These are phyloP conservation scores for Penicillium sp. DNA, from an alignment of 2,329 filamentous ascomycete species.

Conservation along the genomic window DNA sequence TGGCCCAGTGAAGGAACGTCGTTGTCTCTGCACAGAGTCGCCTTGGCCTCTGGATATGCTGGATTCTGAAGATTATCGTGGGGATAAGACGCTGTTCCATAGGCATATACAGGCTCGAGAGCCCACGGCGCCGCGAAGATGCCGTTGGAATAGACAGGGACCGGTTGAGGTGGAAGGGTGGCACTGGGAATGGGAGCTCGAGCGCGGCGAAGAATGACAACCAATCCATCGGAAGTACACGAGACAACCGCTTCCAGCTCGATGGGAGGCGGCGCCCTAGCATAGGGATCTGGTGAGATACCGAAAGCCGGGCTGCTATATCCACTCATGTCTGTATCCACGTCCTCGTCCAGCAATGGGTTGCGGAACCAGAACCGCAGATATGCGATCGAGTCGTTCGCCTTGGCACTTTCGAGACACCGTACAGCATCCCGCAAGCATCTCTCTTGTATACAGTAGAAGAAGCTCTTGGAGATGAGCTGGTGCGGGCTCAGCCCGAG, in stretches of 20 bases:
- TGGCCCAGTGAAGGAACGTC: not conserved
- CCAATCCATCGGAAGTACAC: slow-evolving; percentile 84
- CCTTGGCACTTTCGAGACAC: slow-evolving; percentile 82
- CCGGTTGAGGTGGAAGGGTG: slow-evolving; percentile 42
- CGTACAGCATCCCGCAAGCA: slow-evolving; percentile 76
- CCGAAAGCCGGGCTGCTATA: slow-evolving; percentile 5
- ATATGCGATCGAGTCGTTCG: slow-evolving; percentile 89
- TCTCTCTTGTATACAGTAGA: slow-evolving; percentile 75
- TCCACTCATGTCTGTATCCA: slow-evolving; percentile 4
- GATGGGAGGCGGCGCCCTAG: slow-evolving; percentile 42
- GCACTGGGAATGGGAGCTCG: slow-evolving; percentile 65
- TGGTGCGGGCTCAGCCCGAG: slow-evolving; percentile 71
- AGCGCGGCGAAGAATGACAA: slow-evolving; percentile 77
- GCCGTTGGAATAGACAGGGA: slow-evolving; percentile 60
- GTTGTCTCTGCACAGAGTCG: slow-evolving; percentile 25
- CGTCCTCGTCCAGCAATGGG: slow-evolving; percentile 60
- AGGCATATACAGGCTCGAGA: slow-evolving; percentile 61
- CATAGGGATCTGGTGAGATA: not conserved
- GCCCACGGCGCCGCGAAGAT: slow-evolving; percentile 83
- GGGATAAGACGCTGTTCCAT: slow-evolving; percentile 11
- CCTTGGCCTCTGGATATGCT: slow-evolving; percentile 35
- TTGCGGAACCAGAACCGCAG: slow-evolving; percentile 83
- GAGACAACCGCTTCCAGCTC: slow-evolving; percentile 90
- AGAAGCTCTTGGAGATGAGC: slow-evolving; percentile 78
- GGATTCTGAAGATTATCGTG: slow-evolving; percentile 6